Conservation (phyloP, 345 rosid species). For the Murraya koenigii region DNA sequence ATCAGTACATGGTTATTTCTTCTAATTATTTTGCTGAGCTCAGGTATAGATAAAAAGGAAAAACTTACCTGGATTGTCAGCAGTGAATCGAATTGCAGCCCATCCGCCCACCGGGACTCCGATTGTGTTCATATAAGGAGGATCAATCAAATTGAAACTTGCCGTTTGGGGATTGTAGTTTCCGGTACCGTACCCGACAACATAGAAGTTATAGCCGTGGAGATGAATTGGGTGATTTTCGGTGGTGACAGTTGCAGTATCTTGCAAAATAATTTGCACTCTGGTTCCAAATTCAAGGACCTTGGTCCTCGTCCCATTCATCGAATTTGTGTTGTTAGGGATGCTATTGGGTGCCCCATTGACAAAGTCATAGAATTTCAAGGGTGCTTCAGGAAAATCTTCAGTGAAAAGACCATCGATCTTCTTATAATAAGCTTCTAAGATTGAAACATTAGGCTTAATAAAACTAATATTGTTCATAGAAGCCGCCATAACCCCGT, state of each 20-base stretch:
- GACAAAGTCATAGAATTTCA: conserved; percentile 65
- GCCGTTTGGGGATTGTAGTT: conserved; percentile 55
- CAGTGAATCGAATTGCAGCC: conserved; percentile 79
- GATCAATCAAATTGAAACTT: conserved; percentile 62
- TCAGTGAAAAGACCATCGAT: conserved; percentile 58
- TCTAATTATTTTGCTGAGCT: no score
- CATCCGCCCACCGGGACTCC: conserved; percentile 94
- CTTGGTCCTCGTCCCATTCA: conserved; percentile 63
- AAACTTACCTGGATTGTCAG: conserved; percentile 72
- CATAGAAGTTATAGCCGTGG: conserved; percentile 84
- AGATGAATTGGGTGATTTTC: conserved; percentile 94
- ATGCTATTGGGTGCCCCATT: conserved; percentile 76
- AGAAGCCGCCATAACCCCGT: conserved; percentile 73
- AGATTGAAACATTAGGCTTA: conserved; percentile 54
- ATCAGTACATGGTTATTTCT: not conserved
- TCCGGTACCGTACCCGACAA: conserved; percentile 68
- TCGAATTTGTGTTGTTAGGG: conserved; percentile 60
- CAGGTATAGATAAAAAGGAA: not conserved
- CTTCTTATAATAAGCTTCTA: conserved; percentile 72
- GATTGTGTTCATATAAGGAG: conserved; percentile 80
- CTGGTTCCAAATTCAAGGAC: conserved; percentile 64
- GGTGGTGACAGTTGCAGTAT: conserved; percentile 66
- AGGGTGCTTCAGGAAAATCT: conserved; percentile 70
- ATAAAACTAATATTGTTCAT: conserved; percentile 79
- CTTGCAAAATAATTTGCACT: conserved; percentile 72